Evolutionary conservation across 441 rosid species (phyloP), one percentile per base, ranked within the genome.

Genomic region (Bruguiera hainesii): DNA sequence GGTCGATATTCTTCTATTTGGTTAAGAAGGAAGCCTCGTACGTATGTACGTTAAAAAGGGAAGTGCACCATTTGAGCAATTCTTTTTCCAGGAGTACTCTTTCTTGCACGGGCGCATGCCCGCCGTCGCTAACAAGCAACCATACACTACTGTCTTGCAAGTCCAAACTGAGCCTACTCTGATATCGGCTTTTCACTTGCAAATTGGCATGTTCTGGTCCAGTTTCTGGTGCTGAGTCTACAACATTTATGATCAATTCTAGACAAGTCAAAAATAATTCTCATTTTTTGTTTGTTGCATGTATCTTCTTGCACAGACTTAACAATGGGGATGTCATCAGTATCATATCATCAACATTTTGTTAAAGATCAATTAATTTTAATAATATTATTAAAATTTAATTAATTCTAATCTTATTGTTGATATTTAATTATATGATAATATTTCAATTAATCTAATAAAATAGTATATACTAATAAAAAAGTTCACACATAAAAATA

Each of bases 151-250:
- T 55, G 10, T 71, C 72, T 29, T 53, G 56, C 49, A 48, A 67
- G 70, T 48, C 59, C 67, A 64, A 67, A 58, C 18, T 1, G 23
- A n/a, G 61, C 67, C 68, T 16, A 50, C 64, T 31, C 19, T 63
- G 77, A 72, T 30, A 30, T 19, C 46, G 66, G 49, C 75, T 52
- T 55, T 19, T 20, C 33, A 66, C 66, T 61, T 13, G 31, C 20
- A 53, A 56, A 52, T 55, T 66, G 62, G 60, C 42, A 25, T 50
- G 33, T 65, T 61, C 37, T 53, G 46, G 20, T 29, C 16, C n/a
- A 42, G 31, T 46, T 56, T 55, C 48, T 35, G 75, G 66, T 66
- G 71, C 39, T 51, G 65, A 21, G 64, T 67, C 74, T 59, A 26
- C 35, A 33, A 13, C 61, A 52, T 8, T 37, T 4, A 39, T 25